Evolutionary conservation across 192 early-diverging fungal species (phyloP).

Genomic region (Entrophospora sp.): DNA sequence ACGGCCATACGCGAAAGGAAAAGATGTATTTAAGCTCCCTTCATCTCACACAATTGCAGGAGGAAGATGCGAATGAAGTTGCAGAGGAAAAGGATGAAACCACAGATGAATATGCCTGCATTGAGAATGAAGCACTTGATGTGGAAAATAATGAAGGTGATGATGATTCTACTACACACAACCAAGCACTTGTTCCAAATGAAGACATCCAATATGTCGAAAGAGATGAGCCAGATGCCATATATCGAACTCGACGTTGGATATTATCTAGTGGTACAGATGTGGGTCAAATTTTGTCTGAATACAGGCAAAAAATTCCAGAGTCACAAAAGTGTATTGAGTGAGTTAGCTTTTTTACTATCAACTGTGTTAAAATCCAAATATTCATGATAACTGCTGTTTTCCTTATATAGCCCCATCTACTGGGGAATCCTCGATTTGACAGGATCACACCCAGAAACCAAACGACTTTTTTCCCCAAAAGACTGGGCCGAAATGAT

Average conservation of each 20-base stretch:
- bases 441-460: constrained; percentile 19
- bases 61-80: neutral
- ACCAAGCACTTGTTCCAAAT: neutral
- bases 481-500: constrained; percentile 19
- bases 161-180: neutral
- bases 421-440: constrained; percentile 24
- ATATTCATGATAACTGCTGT: too few species aligned
- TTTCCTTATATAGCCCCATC: constrained; percentile 12
- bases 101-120: neutral
- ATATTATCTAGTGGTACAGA: constrained; percentile 21
- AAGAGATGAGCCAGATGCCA: constrained; percentile 13
- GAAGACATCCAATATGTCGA: constrained; percentile 13
- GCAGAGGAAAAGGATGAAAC: too few species aligned
- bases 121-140: neutral
- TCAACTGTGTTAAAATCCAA: too few species aligned
- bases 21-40: constrained; percentile 6
- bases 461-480: constrained; percentile 13
- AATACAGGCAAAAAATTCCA: constrained; percentile 2
- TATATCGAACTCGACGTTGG: constrained; percentile 6
- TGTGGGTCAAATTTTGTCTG: constrained; percentile 14
- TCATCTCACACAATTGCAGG: constrained; percentile 9
- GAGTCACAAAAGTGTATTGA: constrained; percentile 16
- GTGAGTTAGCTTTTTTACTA: constrained; percentile 18
- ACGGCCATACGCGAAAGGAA: constrained; percentile 1
- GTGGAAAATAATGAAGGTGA: neutral